A percentile compares a stretch with the other conserved stretches of the same genome.
phyloP scores from a whole-genome alignment of 2,329 filamentous ascomycete genomes.

The Stachybotrys elegans region DNA sequence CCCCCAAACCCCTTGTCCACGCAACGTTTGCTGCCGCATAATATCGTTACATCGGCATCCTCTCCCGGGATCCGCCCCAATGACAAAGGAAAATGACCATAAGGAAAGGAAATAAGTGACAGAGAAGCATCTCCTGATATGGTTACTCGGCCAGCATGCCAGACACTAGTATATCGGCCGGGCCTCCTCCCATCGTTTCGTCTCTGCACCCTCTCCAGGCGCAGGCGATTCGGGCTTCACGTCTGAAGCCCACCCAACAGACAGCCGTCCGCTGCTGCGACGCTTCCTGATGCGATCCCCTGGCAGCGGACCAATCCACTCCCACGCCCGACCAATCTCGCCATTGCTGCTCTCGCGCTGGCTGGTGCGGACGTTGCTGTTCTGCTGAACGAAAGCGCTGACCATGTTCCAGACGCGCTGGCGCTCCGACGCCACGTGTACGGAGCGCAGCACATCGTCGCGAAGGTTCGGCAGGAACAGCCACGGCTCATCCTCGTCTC shows the following conservation, averaged over 20 bases:
- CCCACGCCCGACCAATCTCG: conserved; percentile 63
- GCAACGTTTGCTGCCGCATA: too few species aligned
- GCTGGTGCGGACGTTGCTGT: conserved; percentile 80
- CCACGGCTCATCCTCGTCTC: conserved; percentile 66
- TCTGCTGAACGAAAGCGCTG: conserved; percentile 79
- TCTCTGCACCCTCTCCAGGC: conserved; percentile 15
- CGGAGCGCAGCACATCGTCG: conserved; percentile 81
- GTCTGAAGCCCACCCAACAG: conserved; percentile 37
- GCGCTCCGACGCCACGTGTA: conserved; percentile 71
- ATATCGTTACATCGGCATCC: too few species aligned
- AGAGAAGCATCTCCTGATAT: conserved; percentile 6
- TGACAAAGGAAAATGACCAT: conserved; percentile 4
- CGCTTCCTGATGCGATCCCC: conserved; percentile 40
- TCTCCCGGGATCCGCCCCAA: too few species aligned
- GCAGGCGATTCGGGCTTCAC: conserved; percentile 30
- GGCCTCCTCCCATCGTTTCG: conserved; percentile 36
- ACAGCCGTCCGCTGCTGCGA: conserved; percentile 45
- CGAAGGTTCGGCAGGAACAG: conserved; percentile 84
- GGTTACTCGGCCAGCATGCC: conserved; percentile 7
- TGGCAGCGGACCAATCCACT: conserved; percentile 60
- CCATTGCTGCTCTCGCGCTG: conserved; percentile 64
- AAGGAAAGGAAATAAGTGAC: conserved; percentile 10
- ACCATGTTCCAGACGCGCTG: conserved; percentile 83
- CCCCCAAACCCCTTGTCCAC: too few species aligned
- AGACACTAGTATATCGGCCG: conserved; percentile 39